A percentile compares a stretch with the other conserved stretches of the same genome.
These are phyloP conservation scores for Hydnomerulius pinastri DNA, from an alignment of 768 basidiomycete genomes.

Conservation along the genomic window DNA sequence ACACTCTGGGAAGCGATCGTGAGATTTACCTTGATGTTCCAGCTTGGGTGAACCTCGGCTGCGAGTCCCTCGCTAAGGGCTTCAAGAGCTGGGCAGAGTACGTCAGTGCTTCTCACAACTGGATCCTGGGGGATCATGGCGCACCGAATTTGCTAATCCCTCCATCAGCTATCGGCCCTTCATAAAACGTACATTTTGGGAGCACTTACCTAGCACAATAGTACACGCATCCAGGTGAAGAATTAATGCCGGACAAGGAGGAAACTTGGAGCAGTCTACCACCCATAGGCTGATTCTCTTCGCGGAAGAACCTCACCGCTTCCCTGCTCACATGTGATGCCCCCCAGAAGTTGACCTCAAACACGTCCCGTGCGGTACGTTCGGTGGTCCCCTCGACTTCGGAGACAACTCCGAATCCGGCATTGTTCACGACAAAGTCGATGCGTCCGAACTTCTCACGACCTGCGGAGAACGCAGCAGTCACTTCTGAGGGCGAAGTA, in stretches of 20 bases:
- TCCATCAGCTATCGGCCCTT: too few relatives aligned
- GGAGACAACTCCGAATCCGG: conserved; percentile 23
- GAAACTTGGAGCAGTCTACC: conserved; percentile 41
- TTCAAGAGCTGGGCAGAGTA: conserved; percentile 20
- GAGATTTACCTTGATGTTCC: conserved; percentile 21
- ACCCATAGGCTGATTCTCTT: conserved; percentile 32
- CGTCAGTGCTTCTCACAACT: too few relatives aligned
- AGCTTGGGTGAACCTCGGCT: conserved; percentile 18
- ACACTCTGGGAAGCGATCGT: not conserved
- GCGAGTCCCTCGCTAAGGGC: conserved; percentile 14
- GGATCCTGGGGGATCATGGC: too few relatives aligned
- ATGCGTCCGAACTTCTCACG: conserved; percentile 31
- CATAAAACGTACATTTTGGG: too few relatives aligned
- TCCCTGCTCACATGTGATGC: conserved; percentile 40
- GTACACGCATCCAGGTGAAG: conserved; percentile 8
- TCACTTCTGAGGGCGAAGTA: conserved; percentile 31
- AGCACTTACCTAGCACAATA: conserved; percentile 25
- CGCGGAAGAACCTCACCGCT: conserved; percentile 29
- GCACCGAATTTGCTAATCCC: too few relatives aligned
- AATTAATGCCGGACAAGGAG: conserved; percentile 32
- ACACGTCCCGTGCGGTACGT: conserved; percentile 33
- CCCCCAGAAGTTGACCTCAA: conserved; percentile 50
- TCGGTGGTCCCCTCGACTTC: conserved; percentile 40
- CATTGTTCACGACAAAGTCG: conserved; percentile 34
- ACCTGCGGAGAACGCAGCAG: conserved; percentile 33